phyloP scores from a whole-genome alignment of 176 grass and related monocot species.

The Otatea glauca region DNA sequence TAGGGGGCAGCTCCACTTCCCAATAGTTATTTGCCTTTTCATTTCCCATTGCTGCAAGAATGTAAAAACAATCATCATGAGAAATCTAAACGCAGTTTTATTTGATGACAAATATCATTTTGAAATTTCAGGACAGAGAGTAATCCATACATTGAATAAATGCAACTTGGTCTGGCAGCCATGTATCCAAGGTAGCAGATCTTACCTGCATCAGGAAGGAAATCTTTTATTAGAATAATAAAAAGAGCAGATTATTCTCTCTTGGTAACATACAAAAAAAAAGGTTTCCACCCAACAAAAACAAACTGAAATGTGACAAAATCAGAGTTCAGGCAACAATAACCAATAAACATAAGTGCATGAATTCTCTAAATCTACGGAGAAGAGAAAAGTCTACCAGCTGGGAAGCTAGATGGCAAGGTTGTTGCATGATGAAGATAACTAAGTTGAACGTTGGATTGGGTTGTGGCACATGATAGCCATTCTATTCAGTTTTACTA shows the following conservation, averaged over 20 bases:
- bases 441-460: not conserved
- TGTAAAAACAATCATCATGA: slow-evolving; percentile 22
- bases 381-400: not conserved
- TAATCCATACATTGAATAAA: slow-evolving; percentile 89
- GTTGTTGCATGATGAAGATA: not conserved
- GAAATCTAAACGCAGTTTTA: slow-evolving; percentile 32
- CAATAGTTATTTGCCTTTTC: slow-evolving; percentile 92
- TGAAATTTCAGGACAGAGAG: slow-evolving; percentile 31
- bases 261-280: not conserved
- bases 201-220: slow-evolving; percentile 65
- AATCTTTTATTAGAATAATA: slow-evolving; percentile 8
- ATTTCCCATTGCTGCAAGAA: slow-evolving; percentile 93
- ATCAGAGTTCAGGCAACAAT: not conserved
- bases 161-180: slow-evolving; percentile 97
- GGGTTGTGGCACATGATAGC: not conserved
- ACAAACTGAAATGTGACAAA: not conserved
- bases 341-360: slow-evolving; percentile 11
- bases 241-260: not conserved
- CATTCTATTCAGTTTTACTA: not conserved
- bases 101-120: not conserved
- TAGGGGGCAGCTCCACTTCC: slow-evolving; percentile 96
- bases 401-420: not conserved
- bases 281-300: not conserved
- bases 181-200: slow-evolving; percentile 96
- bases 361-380: slow-evolving; percentile 4